phyloP scores from a whole-genome alignment of 345 rosid species.

The Pelargonium nanum region DNA sequence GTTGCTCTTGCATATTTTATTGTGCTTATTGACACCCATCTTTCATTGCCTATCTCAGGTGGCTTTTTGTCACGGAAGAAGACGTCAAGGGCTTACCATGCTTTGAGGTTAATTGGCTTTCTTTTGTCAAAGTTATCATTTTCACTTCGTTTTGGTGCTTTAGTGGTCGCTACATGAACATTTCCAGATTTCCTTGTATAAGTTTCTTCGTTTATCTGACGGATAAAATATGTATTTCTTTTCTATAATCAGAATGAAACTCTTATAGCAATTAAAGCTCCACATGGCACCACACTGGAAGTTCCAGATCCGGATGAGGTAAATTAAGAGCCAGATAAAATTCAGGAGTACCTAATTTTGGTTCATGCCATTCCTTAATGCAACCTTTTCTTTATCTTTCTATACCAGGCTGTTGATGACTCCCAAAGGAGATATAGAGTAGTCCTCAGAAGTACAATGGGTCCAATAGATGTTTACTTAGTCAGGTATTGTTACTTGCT shows the following conservation, averaged over 20 bases:
- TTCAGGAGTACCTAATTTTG: neutral
- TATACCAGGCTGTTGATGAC: conserved; percentile 67
- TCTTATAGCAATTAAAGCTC: conserved; percentile 89
- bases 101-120: conserved; percentile 55
- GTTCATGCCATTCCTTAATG: conserved; percentile 1
- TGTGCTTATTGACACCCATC: neutral
- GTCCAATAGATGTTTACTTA: conserved; percentile 89
- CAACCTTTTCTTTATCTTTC: conserved; percentile 5
- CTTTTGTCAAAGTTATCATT: neutral
- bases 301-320: conserved; percentile 99
- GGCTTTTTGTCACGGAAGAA: conserved; percentile 93
- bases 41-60: conserved; percentile 38
- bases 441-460: conserved; percentile 93
- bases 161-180: conserved; percentile 12
- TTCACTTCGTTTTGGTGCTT: conserved; percentile 1
- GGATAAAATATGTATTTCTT: conserved; percentile 7
- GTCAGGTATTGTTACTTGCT: conserved; percentile 57
- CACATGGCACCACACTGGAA: conserved; percentile 96
- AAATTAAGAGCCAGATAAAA: conserved; percentile 17
- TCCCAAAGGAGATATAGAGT: conserved; percentile 89
- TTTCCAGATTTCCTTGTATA: conserved; percentile 1
- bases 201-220: neutral
- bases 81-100: conserved; percentile 88
- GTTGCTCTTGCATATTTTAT: neutral
- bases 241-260: conserved; percentile 65